These are phyloP conservation scores for Solanum pinnatisectum DNA, from an alignment of 257 asterid species.

Conservation along the genomic window DNA sequence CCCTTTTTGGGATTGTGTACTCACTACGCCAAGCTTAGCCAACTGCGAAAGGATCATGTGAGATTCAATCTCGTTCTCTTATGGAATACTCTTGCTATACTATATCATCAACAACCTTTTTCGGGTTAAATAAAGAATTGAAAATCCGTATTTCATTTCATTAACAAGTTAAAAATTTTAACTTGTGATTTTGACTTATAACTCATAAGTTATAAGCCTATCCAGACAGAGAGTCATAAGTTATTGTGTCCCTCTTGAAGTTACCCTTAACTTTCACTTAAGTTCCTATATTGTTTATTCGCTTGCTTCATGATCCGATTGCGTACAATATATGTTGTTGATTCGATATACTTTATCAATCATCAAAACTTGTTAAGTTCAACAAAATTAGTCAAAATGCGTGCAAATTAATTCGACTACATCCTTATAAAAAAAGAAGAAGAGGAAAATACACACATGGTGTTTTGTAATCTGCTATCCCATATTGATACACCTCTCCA, in stretches of 20 bases:
- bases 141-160: not conserved
- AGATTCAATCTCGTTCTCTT: not conserved
- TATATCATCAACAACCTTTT: not conserved
- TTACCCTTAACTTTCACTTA: not conserved
- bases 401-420: not conserved
- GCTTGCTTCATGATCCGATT: not conserved
- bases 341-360: not conserved
- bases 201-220: not conserved
- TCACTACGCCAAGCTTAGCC: not conserved
- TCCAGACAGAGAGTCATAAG: not conserved
- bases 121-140: not conserved
- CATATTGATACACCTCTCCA: not conserved
- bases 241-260: not conserved
- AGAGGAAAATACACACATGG: not conserved
- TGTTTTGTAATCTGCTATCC: not conserved
- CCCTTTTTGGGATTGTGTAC: not conserved
- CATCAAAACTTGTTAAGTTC: not conserved
- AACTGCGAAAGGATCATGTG: not conserved
- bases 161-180: too few species aligned
- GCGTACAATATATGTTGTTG: too few species aligned
- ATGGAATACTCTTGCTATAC: not conserved
- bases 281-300: not conserved
- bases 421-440: not conserved
- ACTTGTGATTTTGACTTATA: not conserved
- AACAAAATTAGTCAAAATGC: fast-evolving